These are phyloP conservation scores for Polytolypa hystricis DNA, from an alignment of 2,329 filamentous ascomycete genomes.

Conservation along the genomic window DNA sequence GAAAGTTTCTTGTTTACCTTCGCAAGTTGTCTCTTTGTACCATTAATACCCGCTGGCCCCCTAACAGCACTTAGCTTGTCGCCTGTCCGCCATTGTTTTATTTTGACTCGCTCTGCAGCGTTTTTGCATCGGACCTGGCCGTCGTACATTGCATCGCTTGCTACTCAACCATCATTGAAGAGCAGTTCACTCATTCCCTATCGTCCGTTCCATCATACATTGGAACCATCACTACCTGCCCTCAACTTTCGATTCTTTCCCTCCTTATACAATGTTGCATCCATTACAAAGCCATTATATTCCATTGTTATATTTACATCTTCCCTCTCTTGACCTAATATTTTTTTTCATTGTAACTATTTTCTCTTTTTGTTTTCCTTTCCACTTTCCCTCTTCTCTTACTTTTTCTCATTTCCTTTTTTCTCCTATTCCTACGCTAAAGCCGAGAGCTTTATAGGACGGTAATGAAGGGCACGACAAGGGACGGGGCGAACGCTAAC, in stretches of 20 bases:
- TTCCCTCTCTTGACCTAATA: no score
- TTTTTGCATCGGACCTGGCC: background rate
- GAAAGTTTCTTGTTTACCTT: background rate
- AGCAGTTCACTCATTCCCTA: background rate
- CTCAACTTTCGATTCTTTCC: no score
- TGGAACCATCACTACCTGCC: no score
- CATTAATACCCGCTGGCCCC: constrained; percentile 3
- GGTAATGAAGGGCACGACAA: background rate
- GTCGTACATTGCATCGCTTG: background rate
- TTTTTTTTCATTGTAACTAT: background rate
- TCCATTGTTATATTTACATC: no score
- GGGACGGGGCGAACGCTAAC: no score
- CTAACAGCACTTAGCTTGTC: no score
- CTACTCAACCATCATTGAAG: background rate
- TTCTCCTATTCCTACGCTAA: background rate
- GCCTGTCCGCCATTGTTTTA: background rate
- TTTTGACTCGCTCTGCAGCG: no score
- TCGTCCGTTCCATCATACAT: no score
- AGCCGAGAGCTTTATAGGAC: background rate
- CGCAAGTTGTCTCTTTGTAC: constrained; percentile 2
- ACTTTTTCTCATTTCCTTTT: background rate
- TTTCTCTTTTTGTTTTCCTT: background rate
- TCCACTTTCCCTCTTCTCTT: background rate
- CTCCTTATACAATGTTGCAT: no score
- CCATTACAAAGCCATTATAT: no score